Evolutionary conservation across 257 asterid species (phyloP), one percentile per base, ranked within the genome.

Genomic region (Ocimum tenuiflorum): DNA sequence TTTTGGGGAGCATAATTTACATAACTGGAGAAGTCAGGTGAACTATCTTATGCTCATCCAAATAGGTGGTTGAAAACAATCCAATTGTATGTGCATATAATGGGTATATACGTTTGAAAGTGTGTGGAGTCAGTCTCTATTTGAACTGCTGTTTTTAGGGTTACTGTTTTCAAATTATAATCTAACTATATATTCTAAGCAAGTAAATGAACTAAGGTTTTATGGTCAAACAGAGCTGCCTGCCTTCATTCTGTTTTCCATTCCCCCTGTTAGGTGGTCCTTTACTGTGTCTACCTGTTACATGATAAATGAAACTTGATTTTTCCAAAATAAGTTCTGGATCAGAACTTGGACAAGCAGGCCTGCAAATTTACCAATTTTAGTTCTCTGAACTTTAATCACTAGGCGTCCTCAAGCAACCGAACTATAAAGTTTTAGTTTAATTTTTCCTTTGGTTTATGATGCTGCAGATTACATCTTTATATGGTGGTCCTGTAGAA

Each of bases 1-100:
- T 29, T 94, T 86, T 48, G 97, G 99, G 67, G 99, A 94, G 73
- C 96, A 94, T 76, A 94, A 94, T 82, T 81, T 94, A 13, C 99
- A 90, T 75, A 94, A 94, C 79, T 94, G 99, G 99, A 90, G 95
- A 77, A 80, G 80, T 69, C 99, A 94, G 97, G 99, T 90, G 70
- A 80, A 66, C 9, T 63, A 61, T 47, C 57, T 48, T 17, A 48
- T 69, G 72, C 63, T 56, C 62, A 72, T 55, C 29, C 19, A 63
- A 41, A 47, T 50, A 46, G 48, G 59, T 52, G 54, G 54, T 18
- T 29, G 13, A 56, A 47, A 67, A 31, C 42, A 47, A 24, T 72
- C 59, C 15, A 3, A 43, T 33, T 61, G 43, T 69, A 38, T 20
- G 39, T 57, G 61, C 75, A 67, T 54, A 33, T 41, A 51, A 35